These are phyloP conservation scores for Aspergillus viridinutans DNA, from an alignment of 2,329 filamentous ascomycete species.

Conservation along the genomic window DNA sequence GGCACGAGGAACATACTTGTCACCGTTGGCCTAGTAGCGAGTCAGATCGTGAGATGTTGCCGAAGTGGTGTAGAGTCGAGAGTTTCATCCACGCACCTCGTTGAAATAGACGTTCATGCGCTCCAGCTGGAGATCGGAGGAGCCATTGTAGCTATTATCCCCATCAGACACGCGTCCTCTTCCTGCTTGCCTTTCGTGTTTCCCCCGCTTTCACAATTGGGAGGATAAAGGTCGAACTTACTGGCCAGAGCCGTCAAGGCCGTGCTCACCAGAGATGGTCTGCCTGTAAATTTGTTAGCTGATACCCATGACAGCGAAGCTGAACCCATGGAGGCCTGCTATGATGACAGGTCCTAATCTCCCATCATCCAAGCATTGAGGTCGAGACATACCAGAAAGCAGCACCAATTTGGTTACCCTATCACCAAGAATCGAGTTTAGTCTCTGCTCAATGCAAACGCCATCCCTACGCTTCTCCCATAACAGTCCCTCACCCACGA, in stretches of 20 bases:
- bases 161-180: neutral
- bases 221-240: slow-evolving; percentile 49
- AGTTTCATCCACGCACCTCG: slow-evolving; percentile 53
- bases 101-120: slow-evolving; percentile 99
- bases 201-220: neutral
- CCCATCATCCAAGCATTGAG: neutral
- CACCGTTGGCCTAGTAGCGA: slow-evolving; percentile 60
- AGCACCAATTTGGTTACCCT: slow-evolving; percentile 99
- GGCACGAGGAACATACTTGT: slow-evolving; percentile 99
- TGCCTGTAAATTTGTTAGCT: slow-evolving; percentile 55
- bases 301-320: neutral
- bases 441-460: neutral
- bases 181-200: neutral
- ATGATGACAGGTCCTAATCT: neutral
- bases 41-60: slow-evolving; percentile 3
- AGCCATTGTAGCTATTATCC: slow-evolving; percentile 78
- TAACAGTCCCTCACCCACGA: neutral
- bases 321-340: neutral
- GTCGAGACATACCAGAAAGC: slow-evolving; percentile 75
- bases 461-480: neutral
- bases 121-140: slow-evolving; percentile 98
- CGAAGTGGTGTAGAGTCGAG: no score
- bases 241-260: slow-evolving; percentile 93
- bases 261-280: slow-evolving; percentile 82
- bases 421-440: slow-evolving; percentile 26